A percentile compares a stretch with the other conserved stretches of the same genome.
Evolutionary conservation across 2,329 filamentous ascomycete genomes (phyloP).

Genomic region (Myriosclerotinia scirpicola): DNA sequence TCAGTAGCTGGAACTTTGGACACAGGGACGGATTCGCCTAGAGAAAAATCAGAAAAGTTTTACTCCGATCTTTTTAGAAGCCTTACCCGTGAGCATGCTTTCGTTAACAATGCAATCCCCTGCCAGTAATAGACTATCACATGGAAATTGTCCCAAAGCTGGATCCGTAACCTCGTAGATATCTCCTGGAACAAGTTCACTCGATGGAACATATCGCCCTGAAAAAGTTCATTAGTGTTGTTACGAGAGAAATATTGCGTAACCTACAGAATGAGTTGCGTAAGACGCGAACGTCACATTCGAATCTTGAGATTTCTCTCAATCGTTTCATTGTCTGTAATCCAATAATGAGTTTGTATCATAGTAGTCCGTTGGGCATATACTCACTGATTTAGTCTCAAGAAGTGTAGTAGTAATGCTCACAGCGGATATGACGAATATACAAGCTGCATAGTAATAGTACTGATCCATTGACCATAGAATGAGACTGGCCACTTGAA

Average conservation of each 20-base stretch:
- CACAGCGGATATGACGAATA: conserved; percentile 89
- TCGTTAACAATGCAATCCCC: conserved; percentile 99
- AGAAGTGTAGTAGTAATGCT: conserved; percentile 88
- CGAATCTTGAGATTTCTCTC: conserved; percentile 88
- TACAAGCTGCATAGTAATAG: conserved; percentile 95
- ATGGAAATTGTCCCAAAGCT: conserved; percentile 81
- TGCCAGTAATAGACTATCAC: conserved; percentile 84
- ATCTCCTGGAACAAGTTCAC: conserved; percentile 90
- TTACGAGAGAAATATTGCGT: background rate
- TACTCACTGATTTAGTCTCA: conserved; percentile 76
- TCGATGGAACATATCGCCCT: conserved; percentile 82
- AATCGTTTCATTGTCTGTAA: conserved; percentile 80
- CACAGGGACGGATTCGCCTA: conserved; percentile 91
- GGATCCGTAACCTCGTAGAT: conserved; percentile 97
- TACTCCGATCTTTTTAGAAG: background rate
- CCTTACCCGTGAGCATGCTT: conserved; percentile 84
- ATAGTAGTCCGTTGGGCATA: conserved; percentile 14
- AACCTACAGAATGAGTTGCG: conserved; percentile 85
- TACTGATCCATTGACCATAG: conserved; percentile 96
- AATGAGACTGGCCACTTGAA: conserved; percentile 90
- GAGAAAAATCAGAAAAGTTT: conserved; percentile 21
- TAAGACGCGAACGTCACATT: conserved; percentile 91
- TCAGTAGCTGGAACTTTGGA: conserved; percentile 86
- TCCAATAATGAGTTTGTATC: conserved; percentile 5
- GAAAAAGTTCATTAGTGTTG: conserved; percentile 19